phyloP scores from a whole-genome alignment of 192 early-diverging fungal genomes.

The Entomortierella beljakovae region DNA sequence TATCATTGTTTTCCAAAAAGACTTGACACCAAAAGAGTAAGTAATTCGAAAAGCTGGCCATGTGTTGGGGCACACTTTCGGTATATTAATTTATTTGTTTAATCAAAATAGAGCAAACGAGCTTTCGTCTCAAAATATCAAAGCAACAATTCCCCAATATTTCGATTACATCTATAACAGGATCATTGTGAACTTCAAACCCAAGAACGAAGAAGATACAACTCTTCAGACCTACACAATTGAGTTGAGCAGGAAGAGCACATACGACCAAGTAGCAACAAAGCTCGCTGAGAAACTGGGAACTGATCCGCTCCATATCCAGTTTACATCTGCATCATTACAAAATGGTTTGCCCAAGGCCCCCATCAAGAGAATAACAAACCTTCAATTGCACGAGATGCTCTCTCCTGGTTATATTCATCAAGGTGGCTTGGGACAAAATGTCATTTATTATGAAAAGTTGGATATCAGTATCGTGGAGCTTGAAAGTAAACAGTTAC shows the following conservation, averaged over 20 bases:
- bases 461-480: slow-evolving; percentile 86
- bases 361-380: slow-evolving; percentile 45
- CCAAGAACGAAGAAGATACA: slow-evolving; percentile 57
- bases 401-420: slow-evolving; percentile 34
- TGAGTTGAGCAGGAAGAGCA: slow-evolving; percentile 74
- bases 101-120: slow-evolving; percentile 33
- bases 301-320: slow-evolving; percentile 79
- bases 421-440: slow-evolving; percentile 27
- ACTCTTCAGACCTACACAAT: slow-evolving; percentile 59
- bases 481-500: slow-evolving; percentile 80
- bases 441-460: slow-evolving; percentile 84
- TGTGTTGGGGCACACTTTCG: too few relatives aligned
- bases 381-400: slow-evolving; percentile 57
- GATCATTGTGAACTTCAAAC: slow-evolving; percentile 79
- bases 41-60: not conserved
- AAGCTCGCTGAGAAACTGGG: slow-evolving; percentile 72
- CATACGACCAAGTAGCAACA: slow-evolving; percentile 74
- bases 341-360: slow-evolving; percentile 40
- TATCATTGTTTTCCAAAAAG: slow-evolving; percentile 87
- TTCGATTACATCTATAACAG: slow-evolving; percentile 83
- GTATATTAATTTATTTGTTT: too few relatives aligned
- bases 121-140: slow-evolving; percentile 51
- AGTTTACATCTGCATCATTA: slow-evolving; percentile 66
- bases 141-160: slow-evolving; percentile 72
- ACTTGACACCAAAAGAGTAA: slow-evolving; percentile 62